Evolutionary conservation across 2,329 filamentous ascomycete species (phyloP), one percentile per base, ranked within the genome.

Genomic region (Orbilia oligospora): DNA sequence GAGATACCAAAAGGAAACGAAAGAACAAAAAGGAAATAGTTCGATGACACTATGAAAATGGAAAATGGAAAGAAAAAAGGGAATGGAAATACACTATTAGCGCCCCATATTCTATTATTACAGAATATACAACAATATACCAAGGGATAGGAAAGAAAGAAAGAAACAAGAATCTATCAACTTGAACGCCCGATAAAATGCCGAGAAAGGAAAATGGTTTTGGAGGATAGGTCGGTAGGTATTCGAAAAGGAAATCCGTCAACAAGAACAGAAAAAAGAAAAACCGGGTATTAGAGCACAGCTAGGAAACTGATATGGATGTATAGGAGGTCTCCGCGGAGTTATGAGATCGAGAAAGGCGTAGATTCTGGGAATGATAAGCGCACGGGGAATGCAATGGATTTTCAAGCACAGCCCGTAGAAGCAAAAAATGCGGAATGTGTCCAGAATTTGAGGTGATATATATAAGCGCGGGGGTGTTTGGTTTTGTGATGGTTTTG

Each of bases 61-160:
- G 38, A 66, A 53, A 30, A 76, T 44, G 30, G 63, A 61, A 63
- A n/a, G 46, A 14, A 38, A 55, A 67, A 5, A 22, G 36, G 24
- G 16, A 44, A 75, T 49, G 51, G 10, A 38, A 48, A 33, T 72
- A 63, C 58, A 71, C 51, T 58, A 68, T 65, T 63, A 71, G 68
- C 75, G 68, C 75, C 75, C 72, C 75, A 67, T 79, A 75, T 71
- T 79, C 71, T 79, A 79, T 75, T 71, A 73, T 18, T 72, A 73
- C 69, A 75, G 46, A 63, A 55, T 36, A 63, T 66, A 71, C 9
- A 63, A 64, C 9, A 72, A 75, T 69, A 67, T 49, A 61, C 5
- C 38, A 44, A 64, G 16, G n/a, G n/a, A n/a, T n/a, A n/a, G n/a
- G n/a, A n/a, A n/a, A n/a, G n/a, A n/a, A n/a, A n/a, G n/a, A n/a